phyloP scores from a whole-genome alignment of 495 filamentous ascomycete species.

The Cetradonia linearis region DNA sequence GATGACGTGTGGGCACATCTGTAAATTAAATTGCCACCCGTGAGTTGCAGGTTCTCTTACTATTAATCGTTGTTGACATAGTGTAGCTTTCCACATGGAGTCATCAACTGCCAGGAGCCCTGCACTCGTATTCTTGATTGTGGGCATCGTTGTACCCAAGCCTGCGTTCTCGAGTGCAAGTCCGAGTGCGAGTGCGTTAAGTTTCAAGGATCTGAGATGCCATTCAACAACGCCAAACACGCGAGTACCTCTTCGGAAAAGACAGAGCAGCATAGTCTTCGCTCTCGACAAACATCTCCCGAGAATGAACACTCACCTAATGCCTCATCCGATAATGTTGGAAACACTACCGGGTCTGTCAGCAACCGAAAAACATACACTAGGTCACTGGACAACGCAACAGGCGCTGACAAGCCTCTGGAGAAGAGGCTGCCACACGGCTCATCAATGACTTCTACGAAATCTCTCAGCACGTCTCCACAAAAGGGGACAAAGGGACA shows the following conservation, averaged over 20 bases:
- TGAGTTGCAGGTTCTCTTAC: slow-evolving; percentile 18
- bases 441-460: not conserved
- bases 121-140: slow-evolving; percentile 29
- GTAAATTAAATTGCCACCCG: slow-evolving; percentile 34
- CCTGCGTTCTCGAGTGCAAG: slow-evolving; percentile 17
- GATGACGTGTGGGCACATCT: slow-evolving; percentile 36
- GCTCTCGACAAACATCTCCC: not conserved
- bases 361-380: not conserved
- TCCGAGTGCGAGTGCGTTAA: slow-evolving; percentile 12
- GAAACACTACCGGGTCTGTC: not conserved
- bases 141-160: slow-evolving; percentile 25
- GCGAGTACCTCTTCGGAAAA: not conserved
- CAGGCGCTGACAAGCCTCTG: not conserved
- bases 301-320: not conserved
- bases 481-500: not conserved
- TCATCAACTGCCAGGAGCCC: slow-evolving; percentile 26
- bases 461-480: not conserved
- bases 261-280: not conserved
- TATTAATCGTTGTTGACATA: not conserved
- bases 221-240: not conserved
- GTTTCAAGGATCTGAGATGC: not conserved
- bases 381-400: not conserved
- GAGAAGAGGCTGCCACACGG: slow-evolving; percentile 1
- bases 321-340: not conserved
- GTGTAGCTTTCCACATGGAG: slow-evolving; percentile 28